Conservation (phyloP, 164 flowering plant species). For the Piper longum region DNA sequence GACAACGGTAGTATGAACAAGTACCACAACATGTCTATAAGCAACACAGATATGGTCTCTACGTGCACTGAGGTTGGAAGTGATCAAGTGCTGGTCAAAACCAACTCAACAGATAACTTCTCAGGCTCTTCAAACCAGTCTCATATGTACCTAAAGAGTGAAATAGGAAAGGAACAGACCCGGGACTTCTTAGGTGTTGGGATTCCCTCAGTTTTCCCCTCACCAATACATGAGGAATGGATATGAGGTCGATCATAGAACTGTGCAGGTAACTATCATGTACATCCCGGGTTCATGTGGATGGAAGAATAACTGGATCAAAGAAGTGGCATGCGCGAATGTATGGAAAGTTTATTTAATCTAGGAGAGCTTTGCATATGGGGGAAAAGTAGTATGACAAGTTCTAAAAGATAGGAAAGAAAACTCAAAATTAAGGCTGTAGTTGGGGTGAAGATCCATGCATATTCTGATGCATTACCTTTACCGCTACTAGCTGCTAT, state of each 20-base stretch:
- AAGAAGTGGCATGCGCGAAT: not conserved
- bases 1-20: conserved; percentile 21
- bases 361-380: conserved; percentile 10
- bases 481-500: conserved; percentile 23
- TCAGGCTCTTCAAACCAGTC: conserved; percentile 15
- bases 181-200: conserved; percentile 92
- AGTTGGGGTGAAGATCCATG: conserved; percentile 28
- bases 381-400: conserved; percentile 10
- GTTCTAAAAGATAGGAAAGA: conserved; percentile 15
- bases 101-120: conserved; percentile 14
- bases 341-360: conserved; percentile 8
- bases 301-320: conserved; percentile 10
- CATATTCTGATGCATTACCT: conserved; percentile 39
- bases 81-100: conserved; percentile 14
- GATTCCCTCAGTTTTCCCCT: conserved; percentile 34
- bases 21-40: conserved; percentile 15
- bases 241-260: conserved; percentile 20
- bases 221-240: conserved; percentile 66
- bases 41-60: conserved; percentile 16
- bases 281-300: conserved; percentile 1
- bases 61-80: conserved; percentile 7
- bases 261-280: not conserved
- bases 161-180: conserved; percentile 45
- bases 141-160: conserved; percentile 27
- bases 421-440: conserved; percentile 1